Evolutionary conservation across 768 basidiomycete species (phyloP).

Genomic region (Mycena pura): DNA sequence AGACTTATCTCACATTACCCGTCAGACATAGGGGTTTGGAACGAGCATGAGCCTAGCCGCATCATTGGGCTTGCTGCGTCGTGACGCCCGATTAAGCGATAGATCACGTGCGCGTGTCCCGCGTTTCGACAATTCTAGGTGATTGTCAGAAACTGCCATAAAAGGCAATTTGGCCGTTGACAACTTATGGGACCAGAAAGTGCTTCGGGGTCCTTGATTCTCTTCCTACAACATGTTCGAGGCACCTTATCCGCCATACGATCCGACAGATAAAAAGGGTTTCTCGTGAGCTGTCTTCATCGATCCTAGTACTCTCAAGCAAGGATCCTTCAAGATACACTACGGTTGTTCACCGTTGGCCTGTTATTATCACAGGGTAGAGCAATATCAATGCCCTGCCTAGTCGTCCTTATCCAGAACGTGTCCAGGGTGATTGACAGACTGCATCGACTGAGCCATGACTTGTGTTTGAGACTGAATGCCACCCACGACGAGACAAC

Average conservation of each 20-base stretch:
- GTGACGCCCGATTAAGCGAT: no score
- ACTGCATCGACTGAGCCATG: constrained; percentile 73
- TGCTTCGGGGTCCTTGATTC: no score
- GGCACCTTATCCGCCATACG: constrained; percentile 55
- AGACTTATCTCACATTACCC: no score
- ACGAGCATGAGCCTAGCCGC: no score
- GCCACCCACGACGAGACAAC: constrained; percentile 26
- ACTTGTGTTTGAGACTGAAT: constrained; percentile 44
- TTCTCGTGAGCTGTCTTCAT: constrained; percentile 60
- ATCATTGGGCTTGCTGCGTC: no score
- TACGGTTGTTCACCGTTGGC: constrained; percentile 82
- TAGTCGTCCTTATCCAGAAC: neutral
- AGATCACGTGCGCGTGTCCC: no score
- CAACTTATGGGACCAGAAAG: no score
- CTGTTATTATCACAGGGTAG: constrained; percentile 75
- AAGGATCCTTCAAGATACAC: constrained; percentile 62
- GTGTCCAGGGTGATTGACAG: constrained; percentile 67
- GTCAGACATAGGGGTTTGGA: no score
- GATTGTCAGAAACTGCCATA: no score
- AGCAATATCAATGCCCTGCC: neutral
- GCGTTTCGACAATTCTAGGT: no score
- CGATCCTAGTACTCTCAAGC: neutral
- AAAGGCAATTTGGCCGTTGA: no score
- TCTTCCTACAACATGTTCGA: constrained; percentile 44
- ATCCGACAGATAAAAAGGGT: constrained; percentile 73